phyloP scores from a whole-genome alignment of 805 yeast species.

The Maudiozyma saulgeensis region DNA sequence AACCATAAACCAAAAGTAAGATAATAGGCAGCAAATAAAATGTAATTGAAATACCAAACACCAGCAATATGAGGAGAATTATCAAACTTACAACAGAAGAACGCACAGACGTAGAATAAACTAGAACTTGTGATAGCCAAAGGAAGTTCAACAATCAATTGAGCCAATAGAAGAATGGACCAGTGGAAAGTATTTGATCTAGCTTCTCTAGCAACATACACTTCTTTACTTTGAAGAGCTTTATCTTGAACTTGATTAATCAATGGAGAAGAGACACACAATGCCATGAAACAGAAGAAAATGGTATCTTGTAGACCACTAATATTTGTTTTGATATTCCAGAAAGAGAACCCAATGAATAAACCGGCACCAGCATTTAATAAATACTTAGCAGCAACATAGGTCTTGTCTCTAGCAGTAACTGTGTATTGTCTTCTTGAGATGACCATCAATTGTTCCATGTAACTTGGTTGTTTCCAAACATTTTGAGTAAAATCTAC shows the following conservation, averaged over 20 bases:
- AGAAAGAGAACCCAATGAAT: conserved; percentile 69
- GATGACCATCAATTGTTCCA: conserved; percentile 36
- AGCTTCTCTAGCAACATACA: conserved; percentile 63
- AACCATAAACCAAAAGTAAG: conserved; percentile 41
- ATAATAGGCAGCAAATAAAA: conserved; percentile 35
- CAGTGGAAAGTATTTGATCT: conserved; percentile 69
- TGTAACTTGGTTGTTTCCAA: conserved; percentile 34
- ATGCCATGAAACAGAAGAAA: conserved; percentile 52
- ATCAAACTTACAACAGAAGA: conserved; percentile 39
- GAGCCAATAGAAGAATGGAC: conserved; percentile 49
- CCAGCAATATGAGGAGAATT: conserved; percentile 40
- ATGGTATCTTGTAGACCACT: conserved; percentile 54
- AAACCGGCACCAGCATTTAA: conserved; percentile 47
- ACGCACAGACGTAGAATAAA: conserved; percentile 43
- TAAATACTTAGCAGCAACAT: conserved; percentile 51
- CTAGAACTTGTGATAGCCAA: conserved; percentile 43
- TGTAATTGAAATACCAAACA: conserved; percentile 37
- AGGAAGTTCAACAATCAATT: conserved; percentile 51
- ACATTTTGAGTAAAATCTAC: conserved; percentile 11
- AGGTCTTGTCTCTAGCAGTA: conserved; percentile 53
- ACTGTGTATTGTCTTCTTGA: conserved; percentile 34
- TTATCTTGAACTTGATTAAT: conserved; percentile 56
- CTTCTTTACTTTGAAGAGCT: conserved; percentile 49
- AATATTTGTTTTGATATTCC: conserved; percentile 42
- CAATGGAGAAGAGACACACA: conserved; percentile 49